Evolutionary conservation across 2,329 filamentous ascomycete species (phyloP), one percentile per base, ranked within the genome.

Genomic region (Fusarium secorum): DNA sequence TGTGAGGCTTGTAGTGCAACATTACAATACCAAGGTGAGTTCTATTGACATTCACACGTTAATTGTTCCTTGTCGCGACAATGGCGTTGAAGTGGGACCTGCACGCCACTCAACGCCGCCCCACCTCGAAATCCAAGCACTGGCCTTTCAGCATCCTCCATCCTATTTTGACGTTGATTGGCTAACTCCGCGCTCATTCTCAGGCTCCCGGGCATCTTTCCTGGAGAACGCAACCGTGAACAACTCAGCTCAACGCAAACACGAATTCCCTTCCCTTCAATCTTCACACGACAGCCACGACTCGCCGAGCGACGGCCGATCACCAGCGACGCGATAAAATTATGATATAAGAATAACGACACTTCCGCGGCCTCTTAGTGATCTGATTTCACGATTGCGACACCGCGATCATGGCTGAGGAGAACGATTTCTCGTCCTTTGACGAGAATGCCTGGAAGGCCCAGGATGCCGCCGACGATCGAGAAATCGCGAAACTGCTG

Each of bases 401-500:
- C 60, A 68, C 64, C 61, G 63, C 71, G 61, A 79, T 53, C 71
- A 82, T 82, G 81, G 72, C 74, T 32, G 76, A 78, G 7, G 74
- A 80, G 28, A 71, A 71, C 64, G 75, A 80, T 38, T 79, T 79
- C 71, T 75, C 80, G 71, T 79, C 79, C 3, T 74, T 80, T 11
- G 78, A 80, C 72, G 79, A 80, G 59, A 74, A 64, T 14, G 77
- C 74, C 60, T 82, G 80, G 81, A 80, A 81, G 64, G 80, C 76
- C 24, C 85, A 87, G 67, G 79, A 86, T 63, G 83, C 80, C 28
- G 81, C 84, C 35, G 86, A 89, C 71, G 84, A 87, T 28, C 80
- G 79, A 54, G 80, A 82, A 57, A 84, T 88, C 32, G 79, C 83
- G 33, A 80, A 78, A 13, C 78, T 86, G 14, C 77, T 88, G 20